phyloP scores from a whole-genome alignment of 202 grass and related monocot genomes.

The Zizania palustris region DNA sequence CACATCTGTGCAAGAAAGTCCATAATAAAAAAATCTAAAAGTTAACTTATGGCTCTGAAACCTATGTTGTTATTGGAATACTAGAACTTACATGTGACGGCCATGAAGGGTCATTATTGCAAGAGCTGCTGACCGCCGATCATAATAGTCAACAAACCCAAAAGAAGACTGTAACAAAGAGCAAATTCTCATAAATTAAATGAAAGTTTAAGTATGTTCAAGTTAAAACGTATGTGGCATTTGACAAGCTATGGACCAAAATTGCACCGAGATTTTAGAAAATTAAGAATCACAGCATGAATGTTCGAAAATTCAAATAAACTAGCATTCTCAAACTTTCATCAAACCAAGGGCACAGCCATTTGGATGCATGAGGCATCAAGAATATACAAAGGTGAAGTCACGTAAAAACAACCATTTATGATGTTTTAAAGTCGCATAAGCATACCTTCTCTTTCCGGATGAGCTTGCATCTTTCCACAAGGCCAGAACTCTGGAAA shows the following conservation, averaged over 20 bases:
- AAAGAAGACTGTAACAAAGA: conserved; percentile 69
- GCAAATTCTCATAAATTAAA: conserved; percentile 36
- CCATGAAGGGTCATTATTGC: conserved; percentile 79
- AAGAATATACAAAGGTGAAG: neutral
- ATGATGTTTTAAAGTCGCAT: conserved; percentile 16
- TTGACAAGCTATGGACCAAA: conserved; percentile 19
- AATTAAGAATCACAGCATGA: conserved; percentile 25
- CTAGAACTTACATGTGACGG: conserved; percentile 62
- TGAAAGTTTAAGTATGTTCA: conserved; percentile 24
- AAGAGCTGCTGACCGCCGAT: conserved; percentile 76
- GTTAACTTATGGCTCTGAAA: conserved; percentile 20
- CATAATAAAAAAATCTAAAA: conserved; percentile 26
- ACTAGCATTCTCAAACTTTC: neutral
- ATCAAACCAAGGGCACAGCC: conserved; percentile 10
- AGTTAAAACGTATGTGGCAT: conserved; percentile 5
- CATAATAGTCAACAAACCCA: conserved; percentile 92
- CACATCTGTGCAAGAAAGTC: conserved; percentile 56
- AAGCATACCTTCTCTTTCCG: conserved; percentile 79
- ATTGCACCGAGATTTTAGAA: conserved; percentile 27
- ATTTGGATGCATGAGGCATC: conserved; percentile 16
- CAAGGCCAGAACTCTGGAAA: conserved; percentile 69
- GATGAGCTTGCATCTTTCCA: conserved; percentile 90
- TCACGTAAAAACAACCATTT: conserved; percentile 8
- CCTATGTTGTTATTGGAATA: conserved; percentile 12
- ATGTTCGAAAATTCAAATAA: conserved; percentile 27